Evolutionary conservation across 331 rosid genomes (phyloP).

Genomic region (Telfairia occidentalis): DNA sequence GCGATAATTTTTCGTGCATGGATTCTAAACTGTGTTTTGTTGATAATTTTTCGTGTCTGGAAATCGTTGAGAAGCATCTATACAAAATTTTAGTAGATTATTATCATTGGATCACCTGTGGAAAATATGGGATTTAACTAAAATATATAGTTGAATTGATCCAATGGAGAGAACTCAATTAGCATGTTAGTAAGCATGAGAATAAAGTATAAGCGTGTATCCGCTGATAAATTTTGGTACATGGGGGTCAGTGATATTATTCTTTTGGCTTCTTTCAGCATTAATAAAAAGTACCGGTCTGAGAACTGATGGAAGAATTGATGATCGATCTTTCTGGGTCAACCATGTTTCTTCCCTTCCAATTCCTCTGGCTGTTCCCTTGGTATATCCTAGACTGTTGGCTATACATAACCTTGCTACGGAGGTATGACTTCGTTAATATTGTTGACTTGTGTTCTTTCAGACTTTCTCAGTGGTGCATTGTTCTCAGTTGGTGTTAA

Average conservation of each 20-base stretch:
- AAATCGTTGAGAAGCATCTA: not conserved
- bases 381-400: slow-evolving; percentile 92
- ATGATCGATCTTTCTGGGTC: slow-evolving; percentile 87
- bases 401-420: slow-evolving; percentile 68
- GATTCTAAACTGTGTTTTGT: not conserved
- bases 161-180: not conserved
- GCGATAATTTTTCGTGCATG: not conserved
- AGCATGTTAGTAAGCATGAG: not conserved
- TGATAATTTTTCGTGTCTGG: not conserved
- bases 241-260: slow-evolving; percentile 8
- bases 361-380: slow-evolving; percentile 72
- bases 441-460: not conserved
- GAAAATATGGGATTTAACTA: not conserved
- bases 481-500: slow-evolving; percentile 12
- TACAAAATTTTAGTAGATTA: not conserved
- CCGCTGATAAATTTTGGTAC: not conserved
- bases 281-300: slow-evolving; percentile 72
- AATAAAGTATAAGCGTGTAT: not conserved
- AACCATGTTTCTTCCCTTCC: slow-evolving; percentile 70
- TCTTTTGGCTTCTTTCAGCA: slow-evolving; percentile 45
- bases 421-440: slow-evolving; percentile 30
- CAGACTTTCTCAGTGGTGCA: slow-evolving; percentile 4
- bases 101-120: not conserved
- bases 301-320: slow-evolving; percentile 74
- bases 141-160: not conserved